Base-by-base conservation (phyloP, 2,329 filamentous ascomycete species). In the Hypoxylon sp. region DNA sequence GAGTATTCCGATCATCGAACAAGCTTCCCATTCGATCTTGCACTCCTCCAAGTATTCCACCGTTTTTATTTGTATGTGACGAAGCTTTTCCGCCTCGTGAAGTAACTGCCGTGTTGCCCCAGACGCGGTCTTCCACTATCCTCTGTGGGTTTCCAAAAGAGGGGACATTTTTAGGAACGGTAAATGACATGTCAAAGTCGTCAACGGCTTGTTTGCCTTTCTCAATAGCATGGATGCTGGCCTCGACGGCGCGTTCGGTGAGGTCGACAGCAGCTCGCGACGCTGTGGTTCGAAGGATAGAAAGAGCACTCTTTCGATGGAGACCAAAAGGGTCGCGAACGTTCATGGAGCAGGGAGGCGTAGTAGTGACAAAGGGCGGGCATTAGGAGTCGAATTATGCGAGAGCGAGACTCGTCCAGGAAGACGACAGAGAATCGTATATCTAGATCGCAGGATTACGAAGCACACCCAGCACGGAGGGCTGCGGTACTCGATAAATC, bases 91-190 rank as follows among this genome's bases (percentile, higher is more conserved):
- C 78, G 73, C 78, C 79, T 71, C 81, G 83, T 68, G 80, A 77
- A 26, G 81, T 81, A 57, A 83, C 81, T 66, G 83, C 83, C 44
- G 83, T 83, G 55, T 83, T 82, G 37, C 85, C 85, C 91, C 92
- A 94, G 66, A 88, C 84, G 67, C 83, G 84, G 78, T 93, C 90
- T 79, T 93, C 91, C 73, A 87, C 79, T 71, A 86, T 81, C 78
- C 90, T 87, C 80, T 91, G 87, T 26, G 90, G 86, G 78, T 88
- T 87, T 70, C 82, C 83, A 77, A 92, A 92, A 73, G 89, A 88
- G 60, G 91, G 91, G n/a, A 90, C 85, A 81, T 92, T 89, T 78
- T 87, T 88, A 14, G 91, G 91, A 39, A 92, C 82, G 53, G 87
- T 83, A 81, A 93, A 94, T 54, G 87, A 82, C 89, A 91, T 91